These are phyloP conservation scores for Penicillium paxilli DNA, from an alignment of 495 filamentous ascomycete species.

Conservation along the genomic window DNA sequence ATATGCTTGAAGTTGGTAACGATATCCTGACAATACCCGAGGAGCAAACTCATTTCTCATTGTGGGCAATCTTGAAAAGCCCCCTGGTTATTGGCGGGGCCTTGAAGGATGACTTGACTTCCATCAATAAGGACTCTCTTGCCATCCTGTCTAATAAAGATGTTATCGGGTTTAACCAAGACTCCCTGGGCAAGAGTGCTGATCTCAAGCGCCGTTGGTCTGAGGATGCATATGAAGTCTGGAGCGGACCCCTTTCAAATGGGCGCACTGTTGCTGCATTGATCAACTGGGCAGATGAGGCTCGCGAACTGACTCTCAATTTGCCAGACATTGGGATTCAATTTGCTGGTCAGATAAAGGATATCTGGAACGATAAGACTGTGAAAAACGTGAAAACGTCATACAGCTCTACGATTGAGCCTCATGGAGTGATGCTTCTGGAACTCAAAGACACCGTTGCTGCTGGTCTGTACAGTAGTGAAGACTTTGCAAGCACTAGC, in stretches of 20 bases:
- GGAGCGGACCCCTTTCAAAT: conserved; percentile 45
- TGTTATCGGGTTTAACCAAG: conserved; percentile 55
- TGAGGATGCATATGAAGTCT: conserved; percentile 49
- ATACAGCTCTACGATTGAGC: conserved; percentile 36
- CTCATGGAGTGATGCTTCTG: conserved; percentile 45
- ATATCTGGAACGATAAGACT: conserved; percentile 42
- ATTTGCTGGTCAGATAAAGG: conserved; percentile 33
- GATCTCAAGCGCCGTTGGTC: conserved; percentile 33
- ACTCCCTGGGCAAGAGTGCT: conserved; percentile 47
- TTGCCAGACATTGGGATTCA: conserved; percentile 43
- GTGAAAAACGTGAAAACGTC: conserved; percentile 32
- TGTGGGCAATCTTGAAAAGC: conserved; percentile 60
- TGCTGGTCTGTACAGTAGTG: conserved; percentile 24
- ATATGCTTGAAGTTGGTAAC: conserved; percentile 55
- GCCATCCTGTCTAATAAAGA: conserved; percentile 49
- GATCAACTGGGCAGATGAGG: conserved; percentile 45
- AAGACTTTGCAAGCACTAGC: conserved; percentile 12
- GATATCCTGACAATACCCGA: conserved; percentile 35
- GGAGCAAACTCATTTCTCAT: conserved; percentile 54
- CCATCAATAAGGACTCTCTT: conserved; percentile 33
- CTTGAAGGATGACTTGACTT: conserved; percentile 31
- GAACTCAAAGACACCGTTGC: conserved; percentile 36
- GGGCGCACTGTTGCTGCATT: conserved; percentile 40
- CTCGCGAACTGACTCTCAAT: conserved; percentile 37
- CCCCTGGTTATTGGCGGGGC: conserved; percentile 54